Evolutionary conservation across 73 alveolate genomes (phyloP), one percentile per base, ranked within the genome.

Genomic region (Stentor coeruleus): DNA sequence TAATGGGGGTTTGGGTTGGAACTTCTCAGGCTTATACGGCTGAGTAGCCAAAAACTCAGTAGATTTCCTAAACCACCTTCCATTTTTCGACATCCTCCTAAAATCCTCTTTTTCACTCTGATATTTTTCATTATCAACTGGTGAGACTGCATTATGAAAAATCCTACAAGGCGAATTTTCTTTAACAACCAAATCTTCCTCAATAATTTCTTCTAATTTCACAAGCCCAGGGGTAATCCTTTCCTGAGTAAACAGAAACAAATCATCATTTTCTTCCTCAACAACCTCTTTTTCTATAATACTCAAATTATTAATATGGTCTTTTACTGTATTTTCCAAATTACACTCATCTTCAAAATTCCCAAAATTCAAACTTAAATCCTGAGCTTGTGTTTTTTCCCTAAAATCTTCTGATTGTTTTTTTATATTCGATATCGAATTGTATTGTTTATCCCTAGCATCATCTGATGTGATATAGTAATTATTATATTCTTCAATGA

Each of bases 41-140:
- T 49, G 6, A 11, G 6, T 49, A 11, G 6, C 20, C 66, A 49
- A 49, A 6, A 49, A 11, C 6, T 49, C 66, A 49, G 66, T 49
- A 49, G 66, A 49, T 20, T 49, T 49, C 66, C 66, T 49, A 20
- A 49, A 49, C 66, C 66, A 49, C 20, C 66, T 49, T 49, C 66
- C 66, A 49, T 49, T 49, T 49, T 49, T 49, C 6, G 66, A 11
- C 66, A 6, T 20, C 66, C 66, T 49, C 66, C 6, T 49, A 6
- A 49, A 49, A 49, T 49, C 20, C n/a, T n/a, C n/a, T n/a, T n/a
- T n/a, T 20, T 6, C 28, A 49, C 66, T 49, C 20, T 49, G 66
- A 49, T 20, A 11, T 49, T 20, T 49, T 49, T 49, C 66, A 49
- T 49, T 20, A n/a, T n/a, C n/a, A n/a, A n/a, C n/a, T n/a, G n/a